Evolutionary conservation across 345 rosid genomes (phyloP).

Genomic region (Sonneratia alba): DNA sequence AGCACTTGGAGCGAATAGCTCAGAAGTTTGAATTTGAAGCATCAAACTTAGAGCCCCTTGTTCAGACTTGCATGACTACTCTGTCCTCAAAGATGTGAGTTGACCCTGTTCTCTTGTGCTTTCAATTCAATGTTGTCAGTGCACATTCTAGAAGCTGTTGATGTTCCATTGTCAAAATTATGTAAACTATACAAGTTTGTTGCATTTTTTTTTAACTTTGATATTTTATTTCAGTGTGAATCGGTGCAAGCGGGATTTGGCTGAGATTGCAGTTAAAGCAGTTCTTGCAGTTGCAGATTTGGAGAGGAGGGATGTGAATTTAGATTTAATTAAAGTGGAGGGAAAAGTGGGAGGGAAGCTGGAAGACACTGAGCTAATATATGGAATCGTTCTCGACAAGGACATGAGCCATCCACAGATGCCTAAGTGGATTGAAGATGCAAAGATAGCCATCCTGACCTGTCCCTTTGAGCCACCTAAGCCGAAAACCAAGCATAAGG

Average conservation of each 20-base stretch:
- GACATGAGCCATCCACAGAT: slow-evolving; percentile 99
- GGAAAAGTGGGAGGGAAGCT: slow-evolving; percentile 92
- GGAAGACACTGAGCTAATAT: slow-evolving; percentile 81
- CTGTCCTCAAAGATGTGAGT: slow-evolving; percentile 81
- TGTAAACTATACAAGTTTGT: not conserved
- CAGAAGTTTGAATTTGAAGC: slow-evolving; percentile 67
- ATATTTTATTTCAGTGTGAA: slow-evolving; percentile 59
- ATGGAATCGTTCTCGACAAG: slow-evolving; percentile 79
- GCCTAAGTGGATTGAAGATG: slow-evolving; percentile 88
- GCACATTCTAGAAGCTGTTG: not conserved
- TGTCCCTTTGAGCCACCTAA: slow-evolving; percentile 99
- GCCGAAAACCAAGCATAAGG: slow-evolving; percentile 99
- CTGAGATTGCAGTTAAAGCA: slow-evolving; percentile 94
- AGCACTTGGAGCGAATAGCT: slow-evolving; percentile 65
- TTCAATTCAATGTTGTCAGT: not conserved
- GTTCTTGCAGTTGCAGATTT: slow-evolving; percentile 95
- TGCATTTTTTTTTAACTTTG: not conserved
- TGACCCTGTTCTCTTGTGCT: not conserved
- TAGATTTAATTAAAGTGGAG: slow-evolving; percentile 90
- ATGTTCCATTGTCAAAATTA: not conserved
- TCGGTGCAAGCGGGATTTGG: slow-evolving; percentile 80
- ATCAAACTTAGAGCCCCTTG: slow-evolving; percentile 58
- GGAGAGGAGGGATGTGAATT: slow-evolving; percentile 85
- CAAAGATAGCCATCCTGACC: slow-evolving; percentile 91
- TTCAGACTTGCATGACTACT: slow-evolving; percentile 95